phyloP scores from a whole-genome alignment of 371 early-diverging fungal species.

The Mortierella sp. region DNA sequence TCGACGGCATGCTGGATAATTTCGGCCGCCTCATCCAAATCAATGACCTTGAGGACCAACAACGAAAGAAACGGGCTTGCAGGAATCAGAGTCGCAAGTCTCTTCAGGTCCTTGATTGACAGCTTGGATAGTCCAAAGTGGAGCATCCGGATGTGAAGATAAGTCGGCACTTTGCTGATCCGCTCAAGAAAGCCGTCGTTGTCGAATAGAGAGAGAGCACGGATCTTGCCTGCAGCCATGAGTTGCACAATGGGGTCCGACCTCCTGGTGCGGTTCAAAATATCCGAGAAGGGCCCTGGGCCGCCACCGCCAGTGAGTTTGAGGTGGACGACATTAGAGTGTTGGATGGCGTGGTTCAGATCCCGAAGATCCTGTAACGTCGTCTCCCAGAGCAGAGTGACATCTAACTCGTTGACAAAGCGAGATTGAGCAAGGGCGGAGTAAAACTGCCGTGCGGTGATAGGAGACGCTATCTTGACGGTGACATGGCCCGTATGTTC shows the following conservation, averaged over 20 bases:
- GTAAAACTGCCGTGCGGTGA: constrained; percentile 17
- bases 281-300: constrained; percentile 2
- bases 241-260: constrained; percentile 25
- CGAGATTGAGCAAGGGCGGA: constrained; percentile 3
- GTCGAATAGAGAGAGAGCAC: neutral
- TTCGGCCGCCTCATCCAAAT: neutral
- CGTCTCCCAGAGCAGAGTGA: constrained; percentile 18
- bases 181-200: constrained; percentile 20
- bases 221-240: constrained; percentile 8
- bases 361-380: constrained; percentile 16
- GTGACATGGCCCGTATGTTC: neutral
- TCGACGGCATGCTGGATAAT: neutral
- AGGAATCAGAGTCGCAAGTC: neutral
- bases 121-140: neutral
- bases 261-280: constrained; percentile 8
- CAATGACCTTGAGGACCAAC: neutral
- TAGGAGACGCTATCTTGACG: neutral
- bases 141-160: neutral
- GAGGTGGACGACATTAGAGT: constrained; percentile 13
- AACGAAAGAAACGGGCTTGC: neutral
- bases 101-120: neutral
- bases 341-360: constrained; percentile 7
- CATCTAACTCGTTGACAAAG: constrained; percentile 5
- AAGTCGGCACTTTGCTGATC: neutral
- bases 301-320: neutral